Percentiles rank a stretch among this genome's conserved stretches.
Evolutionary conservation across 257 asterid genomes (phyloP).

Genomic region (Gentiana dahurica): DNA sequence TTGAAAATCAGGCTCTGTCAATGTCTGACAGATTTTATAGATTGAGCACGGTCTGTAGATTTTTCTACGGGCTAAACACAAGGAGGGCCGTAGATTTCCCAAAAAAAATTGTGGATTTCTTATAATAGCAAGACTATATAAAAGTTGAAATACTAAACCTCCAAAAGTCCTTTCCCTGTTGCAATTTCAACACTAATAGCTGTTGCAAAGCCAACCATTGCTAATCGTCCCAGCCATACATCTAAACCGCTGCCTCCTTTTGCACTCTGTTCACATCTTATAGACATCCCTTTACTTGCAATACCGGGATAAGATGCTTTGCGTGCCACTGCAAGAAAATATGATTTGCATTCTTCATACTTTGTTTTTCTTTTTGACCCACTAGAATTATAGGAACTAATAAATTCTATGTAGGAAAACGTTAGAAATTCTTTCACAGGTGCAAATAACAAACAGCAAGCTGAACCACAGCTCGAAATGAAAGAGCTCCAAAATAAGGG

Average conservation of each 20-base stretch:
- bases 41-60: too few species aligned
- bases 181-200: conserved; percentile 62
- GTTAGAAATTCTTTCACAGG: neutral
- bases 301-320: conserved; percentile 16
- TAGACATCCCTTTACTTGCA: conserved; percentile 23
- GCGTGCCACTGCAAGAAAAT: conserved; percentile 30
- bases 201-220: conserved; percentile 79
- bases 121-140: too few species aligned
- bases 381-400: neutral
- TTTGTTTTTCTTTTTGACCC: neutral
- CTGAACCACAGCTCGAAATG: too few species aligned
- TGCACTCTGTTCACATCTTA: conserved; percentile 71
- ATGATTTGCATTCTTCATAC: neutral
- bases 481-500: too few species aligned
- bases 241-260: conserved; percentile 53
- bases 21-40: too few species aligned
- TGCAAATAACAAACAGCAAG: neutral
- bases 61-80: too few species aligned
- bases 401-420: neutral
- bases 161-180: conserved; percentile 79
- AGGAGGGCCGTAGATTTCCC: too few species aligned
- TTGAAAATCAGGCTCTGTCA: too few species aligned
- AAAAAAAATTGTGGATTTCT: too few species aligned
- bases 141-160: conserved; percentile 15
- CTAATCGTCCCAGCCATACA: conserved; percentile 80